A percentile compares a stretch with the other conserved stretches of the same genome.
These are phyloP conservation scores for Salix koriyanagi DNA, from an alignment of 345 rosid species.

Conservation along the genomic window DNA sequence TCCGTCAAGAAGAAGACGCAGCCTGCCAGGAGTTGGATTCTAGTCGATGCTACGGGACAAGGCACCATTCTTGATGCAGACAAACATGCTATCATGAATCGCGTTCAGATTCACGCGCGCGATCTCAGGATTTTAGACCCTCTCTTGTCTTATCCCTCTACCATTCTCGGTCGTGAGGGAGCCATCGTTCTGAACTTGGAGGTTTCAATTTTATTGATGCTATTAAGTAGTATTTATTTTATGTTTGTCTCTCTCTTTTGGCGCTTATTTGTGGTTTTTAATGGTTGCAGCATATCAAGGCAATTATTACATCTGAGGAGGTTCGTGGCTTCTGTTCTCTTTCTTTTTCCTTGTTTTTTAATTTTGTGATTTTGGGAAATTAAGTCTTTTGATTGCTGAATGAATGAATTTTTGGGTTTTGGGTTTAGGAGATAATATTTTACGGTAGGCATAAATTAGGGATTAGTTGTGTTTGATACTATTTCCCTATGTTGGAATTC, in stretches of 20 bases:
- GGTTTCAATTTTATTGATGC: slow-evolving; percentile 26
- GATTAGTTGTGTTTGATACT: neutral
- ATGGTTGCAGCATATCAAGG: slow-evolving; percentile 78
- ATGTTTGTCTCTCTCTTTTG: neutral
- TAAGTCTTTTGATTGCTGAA: neutral
- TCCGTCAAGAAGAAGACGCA: slow-evolving; percentile 60
- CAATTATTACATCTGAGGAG: slow-evolving; percentile 92
- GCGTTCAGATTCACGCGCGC: slow-evolving; percentile 94
- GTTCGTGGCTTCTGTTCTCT: slow-evolving; percentile 33
- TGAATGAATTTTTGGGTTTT: neutral
- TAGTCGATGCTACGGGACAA: slow-evolving; percentile 50
- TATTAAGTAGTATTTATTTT: neutral
- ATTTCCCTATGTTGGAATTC: neutral
- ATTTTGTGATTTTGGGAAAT: neutral
- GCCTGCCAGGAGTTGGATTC: slow-evolving; percentile 65
- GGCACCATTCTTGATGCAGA: slow-evolving; percentile 57
- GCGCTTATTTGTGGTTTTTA: neutral
- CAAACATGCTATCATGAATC: slow-evolving; percentile 88
- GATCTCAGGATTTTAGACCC: slow-evolving; percentile 97
- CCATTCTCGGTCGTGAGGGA: slow-evolving; percentile 94
- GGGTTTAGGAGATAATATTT: neutral
- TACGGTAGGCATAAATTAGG: neutral
- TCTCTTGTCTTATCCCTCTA: slow-evolving; percentile 80
- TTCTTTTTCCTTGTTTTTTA: neutral
- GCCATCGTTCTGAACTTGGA: slow-evolving; percentile 94